These are phyloP conservation scores for Meredithiella fracta DNA, from an alignment of 2,329 filamentous ascomycete genomes.

Conservation along the genomic window DNA sequence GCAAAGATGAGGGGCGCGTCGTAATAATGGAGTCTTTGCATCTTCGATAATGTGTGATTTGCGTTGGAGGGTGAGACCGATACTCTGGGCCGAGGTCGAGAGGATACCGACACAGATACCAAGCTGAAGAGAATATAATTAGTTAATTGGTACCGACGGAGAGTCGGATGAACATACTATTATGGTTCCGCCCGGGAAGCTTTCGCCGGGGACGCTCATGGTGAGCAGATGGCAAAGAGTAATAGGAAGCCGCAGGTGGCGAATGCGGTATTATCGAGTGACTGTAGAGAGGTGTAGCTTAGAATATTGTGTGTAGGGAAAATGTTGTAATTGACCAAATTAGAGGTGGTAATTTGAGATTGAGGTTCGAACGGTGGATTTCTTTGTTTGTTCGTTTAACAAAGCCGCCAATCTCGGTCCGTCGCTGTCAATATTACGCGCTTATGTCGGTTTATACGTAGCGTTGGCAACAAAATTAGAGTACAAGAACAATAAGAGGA, in stretches of 20 bases:
- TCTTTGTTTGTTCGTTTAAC: no score
- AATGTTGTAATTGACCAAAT: neutral
- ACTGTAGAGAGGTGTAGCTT: no score
- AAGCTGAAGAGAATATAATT: constrained; percentile 37
- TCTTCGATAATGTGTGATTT: constrained; percentile 98
- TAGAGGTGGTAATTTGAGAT: neutral
- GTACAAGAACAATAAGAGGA: no score
- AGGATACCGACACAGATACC: constrained; percentile 85
- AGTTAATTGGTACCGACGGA: constrained; percentile 13
- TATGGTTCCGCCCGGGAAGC: constrained; percentile 64
- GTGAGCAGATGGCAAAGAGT: constrained; percentile 8
- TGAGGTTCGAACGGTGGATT: no score
- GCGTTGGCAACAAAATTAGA: no score
- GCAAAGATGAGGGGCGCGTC: constrained; percentile 74
- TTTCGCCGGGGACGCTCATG: constrained; percentile 32
- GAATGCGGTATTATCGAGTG: neutral
- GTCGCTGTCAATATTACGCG: no score
- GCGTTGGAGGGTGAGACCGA: constrained; percentile 87
- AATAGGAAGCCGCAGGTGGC: neutral
- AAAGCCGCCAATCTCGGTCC: no score
- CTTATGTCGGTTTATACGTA: no score
- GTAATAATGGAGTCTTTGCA: constrained; percentile 68
- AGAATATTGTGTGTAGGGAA: no score
- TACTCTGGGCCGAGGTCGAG: constrained; percentile 85
- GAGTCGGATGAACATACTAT: constrained; percentile 36